phyloP scores from a whole-genome alignment of 176 grass and related monocot genomes.

The Themeda triandra region DNA sequence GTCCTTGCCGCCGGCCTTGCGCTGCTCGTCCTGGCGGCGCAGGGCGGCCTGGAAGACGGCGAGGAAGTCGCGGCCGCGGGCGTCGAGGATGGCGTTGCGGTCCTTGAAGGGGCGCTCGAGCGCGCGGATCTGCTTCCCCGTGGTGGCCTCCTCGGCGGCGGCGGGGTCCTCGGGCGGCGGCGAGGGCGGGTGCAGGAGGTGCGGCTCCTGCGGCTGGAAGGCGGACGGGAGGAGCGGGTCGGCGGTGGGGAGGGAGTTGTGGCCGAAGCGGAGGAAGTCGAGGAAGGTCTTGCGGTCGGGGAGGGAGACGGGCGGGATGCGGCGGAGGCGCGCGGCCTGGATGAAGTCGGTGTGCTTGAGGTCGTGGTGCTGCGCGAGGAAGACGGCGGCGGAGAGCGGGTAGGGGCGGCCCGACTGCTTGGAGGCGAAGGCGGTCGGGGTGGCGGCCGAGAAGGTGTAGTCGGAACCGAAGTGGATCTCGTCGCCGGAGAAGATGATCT shows the following conservation, averaged over 20 bases:
- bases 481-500: conserved; percentile 58
- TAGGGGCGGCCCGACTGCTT: conserved; percentile 81
- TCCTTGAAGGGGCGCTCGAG: conserved; percentile 79
- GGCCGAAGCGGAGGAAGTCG: conserved; percentile 71
- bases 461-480: conserved; percentile 81
- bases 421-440: conserved; percentile 69
- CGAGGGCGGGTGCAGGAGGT: conserved; percentile 19
- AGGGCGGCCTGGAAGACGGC: conserved; percentile 39
- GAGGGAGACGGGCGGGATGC: conserved; percentile 76
- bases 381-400: conserved; percentile 71
- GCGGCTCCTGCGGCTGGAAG: conserved; percentile 19
- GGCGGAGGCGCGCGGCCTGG: conserved; percentile 70
- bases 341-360: conserved; percentile 94
- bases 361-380: conserved; percentile 82
- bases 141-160: background rate
- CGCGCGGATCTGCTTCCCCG: conserved; percentile 32
- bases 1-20: conserved; percentile 65
- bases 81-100: conserved; percentile 68
- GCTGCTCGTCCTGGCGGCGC: conserved; percentile 71
- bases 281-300: conserved; percentile 87
- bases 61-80: conserved; percentile 84
- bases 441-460: conserved; percentile 64
- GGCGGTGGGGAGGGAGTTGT: conserved; percentile 52
- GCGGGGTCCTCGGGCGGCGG: conserved; percentile 41
- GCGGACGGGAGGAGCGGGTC: conserved; percentile 49